phyloP scores from a whole-genome alignment of 345 rosid species.

The Adansonia digitata region DNA sequence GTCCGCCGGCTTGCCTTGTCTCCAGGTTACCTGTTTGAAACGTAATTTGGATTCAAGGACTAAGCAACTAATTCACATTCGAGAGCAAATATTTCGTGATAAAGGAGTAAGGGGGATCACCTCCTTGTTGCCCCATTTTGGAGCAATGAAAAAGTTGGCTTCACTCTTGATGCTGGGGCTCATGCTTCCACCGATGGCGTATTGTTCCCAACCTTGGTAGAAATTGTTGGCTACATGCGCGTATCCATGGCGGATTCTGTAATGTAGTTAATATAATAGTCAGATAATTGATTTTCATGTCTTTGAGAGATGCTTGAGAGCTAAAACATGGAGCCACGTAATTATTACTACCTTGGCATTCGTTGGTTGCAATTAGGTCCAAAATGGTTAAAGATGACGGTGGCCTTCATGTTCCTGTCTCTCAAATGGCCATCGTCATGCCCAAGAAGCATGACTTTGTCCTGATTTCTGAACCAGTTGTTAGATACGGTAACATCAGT shows the following conservation, averaged over 20 bases:
- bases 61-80: neutral
- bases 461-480: conserved; percentile 74
- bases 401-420: conserved; percentile 63
- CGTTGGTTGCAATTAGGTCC: conserved; percentile 84
- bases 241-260: conserved; percentile 64
- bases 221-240: conserved; percentile 73
- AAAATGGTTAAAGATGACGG: conserved; percentile 65
- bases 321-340: neutral
- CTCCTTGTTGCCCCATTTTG: conserved; percentile 43
- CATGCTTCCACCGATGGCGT: conserved; percentile 85
- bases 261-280: neutral
- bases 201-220: conserved; percentile 75
- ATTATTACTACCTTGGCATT: conserved; percentile 56
- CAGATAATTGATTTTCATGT: neutral
- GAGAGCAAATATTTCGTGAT: neutral
- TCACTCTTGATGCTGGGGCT: conserved; percentile 74
- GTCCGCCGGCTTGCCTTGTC: conserved; percentile 24
- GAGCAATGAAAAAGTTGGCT: conserved; percentile 65
- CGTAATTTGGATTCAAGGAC: neutral
- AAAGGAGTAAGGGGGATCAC: neutral
- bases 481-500: conserved; percentile 56
- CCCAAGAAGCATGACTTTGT: conserved; percentile 84
- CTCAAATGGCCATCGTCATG: conserved; percentile 60
- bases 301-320: too few species aligned
- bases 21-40: conserved; percentile 49